Percentiles rank a stretch among this genome's conserved stretches.
These are phyloP conservation scores for Crithidia expoeki DNA, from an alignment of 208 protist genomes.

Conservation along the genomic window DNA sequence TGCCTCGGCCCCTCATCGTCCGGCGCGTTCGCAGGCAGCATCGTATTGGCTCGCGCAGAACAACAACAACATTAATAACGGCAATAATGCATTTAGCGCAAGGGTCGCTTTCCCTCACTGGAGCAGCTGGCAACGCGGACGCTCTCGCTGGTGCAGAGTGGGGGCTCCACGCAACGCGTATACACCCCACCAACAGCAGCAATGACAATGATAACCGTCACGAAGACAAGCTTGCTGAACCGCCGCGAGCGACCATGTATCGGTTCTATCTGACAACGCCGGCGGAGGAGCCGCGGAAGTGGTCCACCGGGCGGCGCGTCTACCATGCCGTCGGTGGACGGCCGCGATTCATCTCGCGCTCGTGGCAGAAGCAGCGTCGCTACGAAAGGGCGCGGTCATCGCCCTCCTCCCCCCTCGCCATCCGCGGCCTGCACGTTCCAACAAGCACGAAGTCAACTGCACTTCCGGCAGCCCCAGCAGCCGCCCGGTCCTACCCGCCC, in stretches of 20 bases:
- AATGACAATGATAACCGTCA: too few relatives aligned
- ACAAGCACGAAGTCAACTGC: not conserved
- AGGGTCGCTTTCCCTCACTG: not conserved
- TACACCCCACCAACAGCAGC: too few relatives aligned
- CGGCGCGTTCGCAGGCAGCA: not conserved
- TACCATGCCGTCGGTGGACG: not conserved
- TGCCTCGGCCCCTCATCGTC: constrained; percentile 8
- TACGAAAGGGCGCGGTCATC: not conserved
- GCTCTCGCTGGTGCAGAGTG: too few relatives aligned
- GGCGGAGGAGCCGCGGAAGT: constrained; percentile 19
- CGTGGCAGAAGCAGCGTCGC: constrained; percentile 33
- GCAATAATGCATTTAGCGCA: not conserved
- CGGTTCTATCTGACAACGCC: constrained; percentile 22
- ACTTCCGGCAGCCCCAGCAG: not conserved
- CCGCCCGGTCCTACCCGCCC: not conserved
- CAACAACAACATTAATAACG: not conserved
- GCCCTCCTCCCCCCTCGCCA: not conserved
- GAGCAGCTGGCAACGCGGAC: too few relatives aligned
- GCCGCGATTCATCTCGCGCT: constrained; percentile 1
- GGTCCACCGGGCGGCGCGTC: not conserved
- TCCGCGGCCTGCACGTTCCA: not conserved
- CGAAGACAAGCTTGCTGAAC: too few relatives aligned
- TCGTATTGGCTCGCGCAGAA: not conserved
- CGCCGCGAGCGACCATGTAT: not conserved
- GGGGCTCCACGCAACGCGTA: too few relatives aligned